phyloP scores from a whole-genome alignment of 305 asterid species.

The Fraxinus xanthoxyloides region DNA sequence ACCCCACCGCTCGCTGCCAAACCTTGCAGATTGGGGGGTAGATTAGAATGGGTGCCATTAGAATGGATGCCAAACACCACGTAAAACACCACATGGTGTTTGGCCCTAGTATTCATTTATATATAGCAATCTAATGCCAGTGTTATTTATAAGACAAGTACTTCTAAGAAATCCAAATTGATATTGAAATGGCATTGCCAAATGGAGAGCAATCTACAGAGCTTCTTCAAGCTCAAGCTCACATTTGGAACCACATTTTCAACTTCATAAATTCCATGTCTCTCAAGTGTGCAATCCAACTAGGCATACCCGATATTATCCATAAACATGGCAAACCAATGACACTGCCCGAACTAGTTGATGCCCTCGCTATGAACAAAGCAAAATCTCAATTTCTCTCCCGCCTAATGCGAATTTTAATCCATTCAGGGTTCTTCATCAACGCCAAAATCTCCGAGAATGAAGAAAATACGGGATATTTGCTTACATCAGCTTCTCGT shows the following conservation, averaged over 20 bases:
- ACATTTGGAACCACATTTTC: slow-evolving; percentile 31
- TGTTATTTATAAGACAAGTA: neutral
- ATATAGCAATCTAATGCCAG: neutral
- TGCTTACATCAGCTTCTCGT: slow-evolving; percentile 26
- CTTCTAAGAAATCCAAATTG: neutral
- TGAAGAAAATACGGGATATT: slow-evolving; percentile 16
- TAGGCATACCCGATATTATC: slow-evolving; percentile 35
- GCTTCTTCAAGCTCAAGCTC: slow-evolving; percentile 36
- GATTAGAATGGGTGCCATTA: no score
- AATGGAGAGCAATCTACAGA: slow-evolving; percentile 14
- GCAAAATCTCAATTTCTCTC: slow-evolving; percentile 23
- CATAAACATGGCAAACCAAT: slow-evolving; percentile 39
- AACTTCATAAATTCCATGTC: slow-evolving; percentile 20
- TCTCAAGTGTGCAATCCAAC: slow-evolving; percentile 35
- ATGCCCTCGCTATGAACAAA: slow-evolving; percentile 26
- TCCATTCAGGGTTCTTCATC: slow-evolving; percentile 27
- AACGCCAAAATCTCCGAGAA: neutral
- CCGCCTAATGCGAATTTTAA: slow-evolving; percentile 34
- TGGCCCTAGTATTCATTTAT: no score
- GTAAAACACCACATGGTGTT: no score
- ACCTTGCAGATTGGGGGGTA: no score
- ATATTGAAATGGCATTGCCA: neutral
- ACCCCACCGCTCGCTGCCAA: no score
- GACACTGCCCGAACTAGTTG: slow-evolving; percentile 24
- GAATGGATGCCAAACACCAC: no score